Evolutionary conservation across 2,329 filamentous ascomycete genomes (phyloP), one percentile per base, ranked within the genome.

Genomic region (Thermomyces lanuginosus): DNA sequence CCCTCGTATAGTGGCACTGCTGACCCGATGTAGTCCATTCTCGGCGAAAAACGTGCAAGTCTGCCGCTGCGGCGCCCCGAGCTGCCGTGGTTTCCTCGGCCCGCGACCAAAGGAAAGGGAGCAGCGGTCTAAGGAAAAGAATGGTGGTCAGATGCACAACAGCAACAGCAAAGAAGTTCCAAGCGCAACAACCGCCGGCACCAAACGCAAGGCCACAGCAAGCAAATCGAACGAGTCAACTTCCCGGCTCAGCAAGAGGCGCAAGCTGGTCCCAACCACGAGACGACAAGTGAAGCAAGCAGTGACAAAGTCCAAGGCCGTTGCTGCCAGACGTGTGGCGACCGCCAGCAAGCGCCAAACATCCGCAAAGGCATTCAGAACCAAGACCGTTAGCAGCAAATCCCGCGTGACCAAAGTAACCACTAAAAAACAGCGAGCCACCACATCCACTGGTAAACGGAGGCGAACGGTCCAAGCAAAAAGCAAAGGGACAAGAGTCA

Each of bases 11-110:
- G 8, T 8, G 9, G 17, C 4, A 23, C 7, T 18, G 5, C 26
- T 30, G n/a, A 32, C 20, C 8, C 22, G 18, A 6, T 15, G 12
- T 21, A 64, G 61, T 34, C 64, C 63, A 6, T 69, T 64, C 44
- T 72, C 66, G 7, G 60, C 61, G 35, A 70, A 69, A 42, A 73
- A 72, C 37, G 66, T 72, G 18, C 71, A 76, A 44, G 48, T 63
- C 35, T 77, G 72, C 42, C 64, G 65, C 30, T 77, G 72, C 42
- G 71, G 72, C 16, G 60, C 69, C 6, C 45, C 56, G 6, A 64
- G 61, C 18, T 77, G 72, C 40, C 64, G 72, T 35, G 72, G 72
- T 24, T 61, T 72, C 20, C 53, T 77, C 18, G 69, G 68, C 8
- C 64, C 64, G 6, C 63, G 59, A 27, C 58, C 61, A 4, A 65